These are phyloP conservation scores for Aotearoamyces nothofagi DNA, from an alignment of 2,329 filamentous ascomycete genomes.

Conservation along the genomic window DNA sequence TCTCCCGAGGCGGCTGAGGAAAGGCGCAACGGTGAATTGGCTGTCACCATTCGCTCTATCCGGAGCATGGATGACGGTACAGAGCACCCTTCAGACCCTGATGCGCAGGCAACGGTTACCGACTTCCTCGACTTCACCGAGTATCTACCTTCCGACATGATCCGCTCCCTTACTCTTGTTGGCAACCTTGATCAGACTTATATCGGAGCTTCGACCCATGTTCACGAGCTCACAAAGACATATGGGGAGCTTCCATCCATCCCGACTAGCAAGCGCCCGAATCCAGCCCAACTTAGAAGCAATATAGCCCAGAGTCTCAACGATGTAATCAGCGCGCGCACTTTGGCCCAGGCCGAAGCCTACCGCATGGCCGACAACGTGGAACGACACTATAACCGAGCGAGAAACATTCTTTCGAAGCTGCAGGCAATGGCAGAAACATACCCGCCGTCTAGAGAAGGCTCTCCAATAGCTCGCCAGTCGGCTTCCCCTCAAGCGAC, in stretches of 20 bases:
- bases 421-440: slow-evolving; percentile 44
- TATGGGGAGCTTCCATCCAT: slow-evolving; percentile 41
- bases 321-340: slow-evolving; percentile 37
- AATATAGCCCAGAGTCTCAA: slow-evolving; percentile 43
- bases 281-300: slow-evolving; percentile 35
- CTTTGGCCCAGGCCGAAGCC: slow-evolving; percentile 45
- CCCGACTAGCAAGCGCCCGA: slow-evolving; percentile 29
- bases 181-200: slow-evolving; percentile 47
- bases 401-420: slow-evolving; percentile 41
- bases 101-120: slow-evolving; percentile 52
- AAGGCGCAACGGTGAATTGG: neutral
- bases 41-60: neutral
- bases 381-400: slow-evolving; percentile 43
- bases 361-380: slow-evolving; percentile 48
- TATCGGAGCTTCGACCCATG: slow-evolving; percentile 33
- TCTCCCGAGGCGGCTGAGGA: neutral
- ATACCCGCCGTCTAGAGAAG: slow-evolving; percentile 34
- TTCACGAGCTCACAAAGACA: slow-evolving; percentile 38
- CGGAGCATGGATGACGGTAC: neutral
- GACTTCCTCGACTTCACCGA: slow-evolving; percentile 55
- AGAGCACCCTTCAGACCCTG: slow-evolving; percentile 34
- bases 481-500: slow-evolving; percentile 37
- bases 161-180: slow-evolving; percentile 49
- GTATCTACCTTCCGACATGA: slow-evolving; percentile 51
- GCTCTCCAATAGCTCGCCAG: slow-evolving; percentile 27